These are phyloP conservation scores for Beauveria sp. DNA, from an alignment of 2,329 filamentous ascomycete species.

Conservation along the genomic window DNA sequence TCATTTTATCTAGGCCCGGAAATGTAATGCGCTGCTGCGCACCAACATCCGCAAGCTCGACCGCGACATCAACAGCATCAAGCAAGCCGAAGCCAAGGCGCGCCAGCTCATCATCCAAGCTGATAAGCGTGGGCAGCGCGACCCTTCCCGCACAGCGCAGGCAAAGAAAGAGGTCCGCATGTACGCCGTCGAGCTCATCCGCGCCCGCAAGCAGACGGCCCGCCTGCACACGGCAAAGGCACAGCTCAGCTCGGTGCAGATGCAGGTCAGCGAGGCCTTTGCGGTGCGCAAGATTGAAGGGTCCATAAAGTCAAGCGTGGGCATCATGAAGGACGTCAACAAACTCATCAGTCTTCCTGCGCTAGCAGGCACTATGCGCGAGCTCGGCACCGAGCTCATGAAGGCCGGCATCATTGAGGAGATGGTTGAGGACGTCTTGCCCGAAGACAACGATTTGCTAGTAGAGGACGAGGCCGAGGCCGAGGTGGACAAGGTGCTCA, in stretches of 20 bases:
- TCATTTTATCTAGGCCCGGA: conserved; percentile 60
- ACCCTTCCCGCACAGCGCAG: conserved; percentile 70
- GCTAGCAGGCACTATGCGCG: conserved; percentile 79
- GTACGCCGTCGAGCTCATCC: conserved; percentile 82
- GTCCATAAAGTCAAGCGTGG: conserved; percentile 74
- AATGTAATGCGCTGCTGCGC: conserved; percentile 88
- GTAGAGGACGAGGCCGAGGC: conserved; percentile 68
- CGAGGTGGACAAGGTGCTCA: conserved; percentile 88
- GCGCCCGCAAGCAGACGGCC: conserved; percentile 65
- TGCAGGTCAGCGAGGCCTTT: conserved; percentile 97
- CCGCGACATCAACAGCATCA: conserved; percentile 77
- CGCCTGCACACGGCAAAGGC: conserved; percentile 82
- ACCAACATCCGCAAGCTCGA: conserved; percentile 89
- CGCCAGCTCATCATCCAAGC: conserved; percentile 78
- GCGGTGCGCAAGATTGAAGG: conserved; percentile 93
- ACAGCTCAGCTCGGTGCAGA: conserved; percentile 84
- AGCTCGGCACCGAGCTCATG: conserved; percentile 78
- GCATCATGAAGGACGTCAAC: conserved; percentile 97
- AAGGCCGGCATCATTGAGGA: conserved; percentile 97
- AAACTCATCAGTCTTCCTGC: conserved; percentile 75
- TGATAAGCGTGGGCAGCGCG: conserved; percentile 71
- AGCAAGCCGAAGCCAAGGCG: conserved; percentile 73
- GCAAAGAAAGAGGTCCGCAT: conserved; percentile 75
- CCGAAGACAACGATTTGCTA: conserved; percentile 63
- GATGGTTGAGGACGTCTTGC: conserved; percentile 83